Conservation (phyloP, 2,329 filamentous ascomycete species). For the Epichloe brachyelytri region DNA sequence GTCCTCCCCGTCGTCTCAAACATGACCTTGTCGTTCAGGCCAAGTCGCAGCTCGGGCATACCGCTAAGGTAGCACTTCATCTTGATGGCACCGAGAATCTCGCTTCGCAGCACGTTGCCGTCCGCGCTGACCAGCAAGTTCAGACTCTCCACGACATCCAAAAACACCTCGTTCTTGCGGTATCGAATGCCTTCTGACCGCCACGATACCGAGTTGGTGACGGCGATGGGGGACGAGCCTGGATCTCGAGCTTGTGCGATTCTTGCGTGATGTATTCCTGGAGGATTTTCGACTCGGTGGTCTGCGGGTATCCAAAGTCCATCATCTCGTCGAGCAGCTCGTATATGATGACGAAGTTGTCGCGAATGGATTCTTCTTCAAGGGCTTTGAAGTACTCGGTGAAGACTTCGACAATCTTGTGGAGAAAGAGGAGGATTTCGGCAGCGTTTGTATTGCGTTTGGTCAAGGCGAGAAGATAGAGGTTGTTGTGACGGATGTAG, state of each 20-base stretch:
- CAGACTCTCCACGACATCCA: slow-evolving; percentile 92
- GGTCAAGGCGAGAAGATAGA: slow-evolving; percentile 92
- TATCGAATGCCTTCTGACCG: slow-evolving; percentile 95
- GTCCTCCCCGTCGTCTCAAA: slow-evolving; percentile 94
- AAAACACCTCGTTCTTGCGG: slow-evolving; percentile 98
- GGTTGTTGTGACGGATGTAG: slow-evolving; percentile 98
- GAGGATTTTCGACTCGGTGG: slow-evolving; percentile 94
- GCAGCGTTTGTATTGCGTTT: slow-evolving; percentile 99
- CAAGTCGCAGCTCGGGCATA: slow-evolving; percentile 90
- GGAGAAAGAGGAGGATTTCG: slow-evolving; percentile 94
- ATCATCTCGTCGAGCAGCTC: slow-evolving; percentile 99
- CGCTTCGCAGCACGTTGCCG: slow-evolving; percentile 87
- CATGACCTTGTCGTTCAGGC: slow-evolving; percentile 98
- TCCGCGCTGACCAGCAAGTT: slow-evolving; percentile 91
- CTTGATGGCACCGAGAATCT: slow-evolving; percentile 94
- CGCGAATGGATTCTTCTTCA: slow-evolving; percentile 95
- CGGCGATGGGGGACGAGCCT: slow-evolving; percentile 94
- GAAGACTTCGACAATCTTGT: slow-evolving; percentile 97
- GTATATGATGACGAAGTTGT: slow-evolving; percentile 99
- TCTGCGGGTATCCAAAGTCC: slow-evolving; percentile 99
- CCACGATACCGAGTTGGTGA: slow-evolving; percentile 97
- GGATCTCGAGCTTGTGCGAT: slow-evolving; percentile 94
- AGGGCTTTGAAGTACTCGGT: slow-evolving; percentile 99
- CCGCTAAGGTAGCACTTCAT: slow-evolving; percentile 99
- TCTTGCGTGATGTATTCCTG: slow-evolving; percentile 99